Base-by-base conservation (phyloP, 371 early-diverging fungal species). In the Mortierella sp. region DNA sequence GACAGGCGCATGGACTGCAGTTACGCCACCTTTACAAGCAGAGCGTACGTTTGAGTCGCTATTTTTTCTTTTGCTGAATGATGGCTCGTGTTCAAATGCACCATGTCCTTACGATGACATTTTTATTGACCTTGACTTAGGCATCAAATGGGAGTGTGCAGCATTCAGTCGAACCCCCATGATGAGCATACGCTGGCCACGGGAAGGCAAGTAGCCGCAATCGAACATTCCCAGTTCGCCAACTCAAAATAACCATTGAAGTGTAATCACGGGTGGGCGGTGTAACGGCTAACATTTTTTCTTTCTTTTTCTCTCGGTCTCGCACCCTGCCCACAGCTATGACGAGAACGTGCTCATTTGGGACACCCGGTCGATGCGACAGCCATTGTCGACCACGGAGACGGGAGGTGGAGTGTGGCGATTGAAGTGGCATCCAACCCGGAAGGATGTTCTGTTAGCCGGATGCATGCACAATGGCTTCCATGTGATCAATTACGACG, bases 401-500 rank as follows among this genome's bases (percentile, higher is more conserved):
- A 92, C 94, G 31, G 96, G 94, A 28, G 97, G 98, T 6, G 98
- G 98, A 3, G 96, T 96, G 24, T 98, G 98, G 98, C 90, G 98
- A 21, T 88, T 98, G 59, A 96, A 96, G 87, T 98, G 98, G 97
- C 97, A 98, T 77, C 98, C 98, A 2, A 90, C 89, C 0, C 88
- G 90, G 8, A 83, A 91, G 5, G 82, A 90, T 55, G 73, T 81
- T n/a, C 79, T 98, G 37, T 81, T 97, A 28, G 95, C 96, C 14
- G 98, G 96, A 21, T 95, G 96, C 40, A 98, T 98, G 98, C 95
- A 97, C 87, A 91, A 91, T 75, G 96, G 96, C 24, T 93, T 94
- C 81, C 93, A 93, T 78, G 88, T 94, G 16, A 82, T 93, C 4
- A 80, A 77, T 16, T 89, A 79, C 75, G 80, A 81, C 26, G 79